Evolutionary conservation across 2,329 filamentous ascomycete species (phyloP), one percentile per base, ranked within the genome.

Genomic region (Fusarium acutatum): DNA sequence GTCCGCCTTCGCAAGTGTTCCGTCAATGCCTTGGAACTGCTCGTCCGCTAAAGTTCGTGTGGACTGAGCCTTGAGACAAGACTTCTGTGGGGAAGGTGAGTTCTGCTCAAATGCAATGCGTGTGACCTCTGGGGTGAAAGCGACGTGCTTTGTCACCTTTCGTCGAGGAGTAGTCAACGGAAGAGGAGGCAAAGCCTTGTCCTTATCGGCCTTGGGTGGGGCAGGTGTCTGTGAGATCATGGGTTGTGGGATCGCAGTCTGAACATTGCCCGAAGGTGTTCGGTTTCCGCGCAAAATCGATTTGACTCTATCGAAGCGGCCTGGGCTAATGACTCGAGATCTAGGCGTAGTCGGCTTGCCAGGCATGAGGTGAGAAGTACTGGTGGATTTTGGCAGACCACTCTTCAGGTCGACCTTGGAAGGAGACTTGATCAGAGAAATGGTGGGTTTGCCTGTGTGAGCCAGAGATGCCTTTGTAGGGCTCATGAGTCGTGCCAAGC

Each of bases 51-150:
- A 46, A 28, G 49, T 71, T 14, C 64, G 67, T 34, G 82, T 79
- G 20, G 82, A 78, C 44, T 82, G 82, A 26, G 84, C 84, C 62
- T 84, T 84, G 50, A 86, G 83, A 26, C 87, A 83, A 38, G 85
- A 84, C 77, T 90, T 90, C 72, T 87, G 78, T 8, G 88, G 87
- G 7, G 90, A 90, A 13, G 90, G 89, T 4, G 89, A 88, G 64
- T 86, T 83, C 67, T 88, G 86, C 54, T 79, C 77, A 3, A 59
- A 50, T 24, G 69, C 62, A 50, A 83, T 74, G 1, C 83, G 83
- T 71, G 93, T 88, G 40, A 91, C 91, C 69, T 90, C 91, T 1
- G 91, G 92, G 0, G 93, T 94, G 78, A 97, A 97, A 57, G 93
- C 91, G 40, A 97, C 94, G 63, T 89, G 92, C 84, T 97, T 97